Percentiles rank a stretch among this genome's conserved stretches.
phyloP scores from a whole-genome alignment of 2,329 filamentous ascomycete species.

The Cladosporium sp. region DNA sequence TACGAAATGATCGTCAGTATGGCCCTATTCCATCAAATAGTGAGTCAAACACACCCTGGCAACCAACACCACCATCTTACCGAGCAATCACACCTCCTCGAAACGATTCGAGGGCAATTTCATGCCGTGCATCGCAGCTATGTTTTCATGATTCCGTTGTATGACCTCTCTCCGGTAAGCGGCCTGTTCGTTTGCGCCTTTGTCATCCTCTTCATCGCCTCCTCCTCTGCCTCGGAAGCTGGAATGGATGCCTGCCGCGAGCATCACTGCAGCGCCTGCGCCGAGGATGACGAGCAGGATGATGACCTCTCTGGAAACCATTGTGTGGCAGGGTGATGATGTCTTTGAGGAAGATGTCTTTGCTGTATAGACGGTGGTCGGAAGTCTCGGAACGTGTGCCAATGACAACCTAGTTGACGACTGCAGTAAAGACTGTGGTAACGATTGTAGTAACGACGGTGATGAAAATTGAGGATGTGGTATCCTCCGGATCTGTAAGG shows the following conservation, averaged over 20 bases:
- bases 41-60: no score
- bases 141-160: background rate
- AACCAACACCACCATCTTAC: background rate
- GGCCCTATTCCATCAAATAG: no score
- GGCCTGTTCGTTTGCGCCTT: background rate
- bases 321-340: no score
- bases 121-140: background rate
- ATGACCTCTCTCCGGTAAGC: conserved; percentile 5
- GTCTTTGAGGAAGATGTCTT: no score
- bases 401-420: no score
- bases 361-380: no score
- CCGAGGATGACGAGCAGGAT: conserved; percentile 6
- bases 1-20: no score
- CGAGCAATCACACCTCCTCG: background rate
- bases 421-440: background rate
- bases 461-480: no score
- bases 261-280: background rate
- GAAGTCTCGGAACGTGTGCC: no score
- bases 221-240: background rate
- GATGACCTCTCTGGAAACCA: conserved; percentile 3
- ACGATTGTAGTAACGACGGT: background rate
- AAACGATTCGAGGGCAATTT: background rate
- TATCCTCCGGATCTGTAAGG: no score
- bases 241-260: conserved; percentile 5
- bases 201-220: background rate